Percentiles rank a stretch among this genome's conserved stretches.
Conservation (phyloP, 1,284 basidiomycete genomes). For the Hypsizygus ulmarius region DNA sequence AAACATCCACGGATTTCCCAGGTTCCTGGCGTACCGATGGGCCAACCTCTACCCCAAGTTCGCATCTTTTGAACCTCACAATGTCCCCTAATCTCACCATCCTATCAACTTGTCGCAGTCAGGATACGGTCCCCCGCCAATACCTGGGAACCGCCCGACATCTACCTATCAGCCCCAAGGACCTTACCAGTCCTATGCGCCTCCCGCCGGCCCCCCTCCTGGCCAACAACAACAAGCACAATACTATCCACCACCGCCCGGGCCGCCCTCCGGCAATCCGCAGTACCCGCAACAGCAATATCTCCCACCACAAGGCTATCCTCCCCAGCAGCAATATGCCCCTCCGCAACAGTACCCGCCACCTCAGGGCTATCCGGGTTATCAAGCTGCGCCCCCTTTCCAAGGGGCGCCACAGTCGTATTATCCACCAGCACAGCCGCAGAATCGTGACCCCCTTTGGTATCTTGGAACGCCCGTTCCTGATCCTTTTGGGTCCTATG, state of each 20-base stretch:
- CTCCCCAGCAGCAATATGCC: too few relatives aligned
- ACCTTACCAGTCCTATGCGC: background rate
- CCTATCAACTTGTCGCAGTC: too few relatives aligned
- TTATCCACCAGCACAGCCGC: slow-evolving; percentile 6
- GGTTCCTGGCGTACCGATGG: too few relatives aligned
- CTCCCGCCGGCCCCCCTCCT: too few relatives aligned
- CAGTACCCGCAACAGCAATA: slow-evolving; percentile 10
- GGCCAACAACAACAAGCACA: background rate
- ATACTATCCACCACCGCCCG: slow-evolving; percentile 16
- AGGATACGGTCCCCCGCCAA: background rate
- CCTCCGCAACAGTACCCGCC: slow-evolving; percentile 12
- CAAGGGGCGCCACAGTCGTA: slow-evolving; percentile 10
- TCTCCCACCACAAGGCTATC: slow-evolving; percentile 5
- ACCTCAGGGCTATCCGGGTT: slow-evolving; percentile 8
- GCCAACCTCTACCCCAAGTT: too few relatives aligned
- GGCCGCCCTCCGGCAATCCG: slow-evolving; percentile 15
- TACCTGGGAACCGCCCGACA: slow-evolving; percentile 3
- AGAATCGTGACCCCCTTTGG: slow-evolving; percentile 13
- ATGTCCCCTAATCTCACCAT: too few relatives aligned
- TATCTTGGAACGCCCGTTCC: slow-evolving; percentile 28
- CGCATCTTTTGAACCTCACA: too few relatives aligned
- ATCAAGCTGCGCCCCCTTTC: slow-evolving; percentile 10
- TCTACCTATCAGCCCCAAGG: background rate
- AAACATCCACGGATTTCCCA: too few relatives aligned
- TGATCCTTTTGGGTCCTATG: slow-evolving; percentile 18